Base-by-base conservation (phyloP, 2,329 filamentous ascomycete genomes). In the Diaporthe sp. region DNA sequence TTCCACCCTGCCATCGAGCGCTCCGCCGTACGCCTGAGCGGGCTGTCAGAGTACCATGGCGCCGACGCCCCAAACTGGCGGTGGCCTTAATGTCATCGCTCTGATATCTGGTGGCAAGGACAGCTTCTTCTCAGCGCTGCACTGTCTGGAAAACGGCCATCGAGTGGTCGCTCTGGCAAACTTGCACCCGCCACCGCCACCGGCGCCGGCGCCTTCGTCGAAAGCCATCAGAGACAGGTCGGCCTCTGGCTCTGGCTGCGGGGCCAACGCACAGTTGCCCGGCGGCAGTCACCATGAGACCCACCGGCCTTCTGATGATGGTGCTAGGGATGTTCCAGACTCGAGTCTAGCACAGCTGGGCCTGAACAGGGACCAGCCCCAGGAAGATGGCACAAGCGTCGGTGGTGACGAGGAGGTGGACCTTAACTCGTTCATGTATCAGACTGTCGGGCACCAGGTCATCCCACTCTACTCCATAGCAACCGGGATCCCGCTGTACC, bases 371-470 rank as follows among this genome's bases (percentile, higher is more conserved):
- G 51, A 44, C 59, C 25, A 47, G 69, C 17, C 27, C 35, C n/a
- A 72, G 22, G 39, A 22, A 25, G 37, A 17, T 22, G n/a, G 63
- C 47, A 32, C 59, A n/a, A 47, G 53, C 50, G 65, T 56, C 47
- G 71, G 75, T 25, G 72, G 51, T 25, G 75, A 70, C 7, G 86
- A 88, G 47, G 86, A 87, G 76, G 85, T 88, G 72, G 94, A 98
- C 82, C 88, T 97, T 79, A 95, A 99, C 84, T 98, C 96, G 85
- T 98, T 97, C 91, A 99, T 99, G 97, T 99, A 98, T 87, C 97
- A 99, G 86, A 99, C 97, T 4, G 94, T 98, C 75, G 97, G 97
- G 17, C 95, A 98, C 83, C 89, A 91, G 73, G 87, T 98, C 25
- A 93, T 98, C 73, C 95, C 96, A 3, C 88, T 98, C 22, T 98